Evolutionary conservation across 495 filamentous ascomycete species (phyloP).

Genomic region (Xylaria venustula): DNA sequence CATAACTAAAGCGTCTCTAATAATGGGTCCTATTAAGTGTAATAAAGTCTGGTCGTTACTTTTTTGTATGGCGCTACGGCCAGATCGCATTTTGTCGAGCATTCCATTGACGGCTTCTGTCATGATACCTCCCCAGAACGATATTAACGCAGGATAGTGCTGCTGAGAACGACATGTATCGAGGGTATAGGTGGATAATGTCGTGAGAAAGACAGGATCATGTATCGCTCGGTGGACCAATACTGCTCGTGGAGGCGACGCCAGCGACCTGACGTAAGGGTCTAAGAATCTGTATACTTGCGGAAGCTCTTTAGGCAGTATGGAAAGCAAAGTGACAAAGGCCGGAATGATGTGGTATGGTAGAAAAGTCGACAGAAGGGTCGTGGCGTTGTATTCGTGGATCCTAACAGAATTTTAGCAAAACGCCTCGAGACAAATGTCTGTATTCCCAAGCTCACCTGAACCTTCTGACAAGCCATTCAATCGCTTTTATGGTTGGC

Average conservation of each 20-base stretch:
- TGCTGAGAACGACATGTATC: conserved; percentile 63
- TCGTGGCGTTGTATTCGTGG: conserved; percentile 83
- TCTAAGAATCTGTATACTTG: conserved; percentile 77
- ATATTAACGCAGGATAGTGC: conserved; percentile 70
- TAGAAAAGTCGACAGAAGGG: conserved; percentile 81
- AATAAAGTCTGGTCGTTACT: conserved; percentile 78
- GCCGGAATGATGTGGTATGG: conserved; percentile 84
- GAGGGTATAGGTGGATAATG: conserved; percentile 72
- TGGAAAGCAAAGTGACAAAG: conserved; percentile 77
- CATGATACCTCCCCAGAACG: conserved; percentile 83
- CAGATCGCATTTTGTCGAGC: conserved; percentile 71
- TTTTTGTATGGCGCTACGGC: conserved; percentile 62
- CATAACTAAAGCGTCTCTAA: conserved; percentile 73
- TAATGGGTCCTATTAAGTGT: conserved; percentile 66
- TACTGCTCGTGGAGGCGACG: conserved; percentile 71
- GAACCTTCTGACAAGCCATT: conserved; percentile 92
- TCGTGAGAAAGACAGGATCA: conserved; percentile 65
- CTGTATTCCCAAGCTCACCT: conserved; percentile 54
- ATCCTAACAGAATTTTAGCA: conserved; percentile 57
- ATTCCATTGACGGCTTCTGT: conserved; percentile 79
- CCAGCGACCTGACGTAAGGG: conserved; percentile 74
- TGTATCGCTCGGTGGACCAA: conserved; percentile 77
- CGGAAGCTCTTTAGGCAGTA: conserved; percentile 70
- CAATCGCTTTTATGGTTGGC: conserved; percentile 83
- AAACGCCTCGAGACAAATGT: neutral